These are phyloP conservation scores for Entoloma clypeatum DNA, from an alignment of 1,284 basidiomycete species.

Conservation along the genomic window DNA sequence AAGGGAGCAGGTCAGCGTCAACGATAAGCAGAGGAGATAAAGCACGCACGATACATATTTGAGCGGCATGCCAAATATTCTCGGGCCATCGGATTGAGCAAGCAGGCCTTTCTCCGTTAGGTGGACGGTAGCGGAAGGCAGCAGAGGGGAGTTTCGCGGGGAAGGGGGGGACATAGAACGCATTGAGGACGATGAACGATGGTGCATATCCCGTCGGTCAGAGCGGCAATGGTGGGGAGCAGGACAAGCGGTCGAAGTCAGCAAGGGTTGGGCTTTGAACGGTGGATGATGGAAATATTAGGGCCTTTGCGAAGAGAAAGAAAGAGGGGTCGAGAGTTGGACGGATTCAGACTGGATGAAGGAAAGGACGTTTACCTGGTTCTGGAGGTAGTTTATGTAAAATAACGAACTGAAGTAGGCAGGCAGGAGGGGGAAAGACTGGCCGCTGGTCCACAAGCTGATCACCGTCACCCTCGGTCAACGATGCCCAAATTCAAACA, in stretches of 20 bases:
- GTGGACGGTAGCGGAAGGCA: slow-evolving; percentile 33
- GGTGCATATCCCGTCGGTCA: slow-evolving; percentile 31
- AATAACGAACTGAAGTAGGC: slow-evolving; percentile 2
- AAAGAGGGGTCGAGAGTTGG: slow-evolving; percentile 2
- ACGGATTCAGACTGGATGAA: too few species aligned
- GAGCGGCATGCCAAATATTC: slow-evolving; percentile 49
- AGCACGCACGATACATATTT: slow-evolving; percentile 58
- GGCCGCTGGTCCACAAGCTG: too few species aligned
- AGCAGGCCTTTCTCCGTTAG: slow-evolving; percentile 28
- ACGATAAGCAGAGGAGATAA: slow-evolving; percentile 9
- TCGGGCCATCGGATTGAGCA: slow-evolving; percentile 30
- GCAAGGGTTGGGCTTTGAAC: slow-evolving; percentile 1
- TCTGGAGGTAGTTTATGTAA: slow-evolving; percentile 9
- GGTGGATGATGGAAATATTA: slow-evolving; percentile 9
- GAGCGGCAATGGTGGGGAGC: slow-evolving; percentile 13
- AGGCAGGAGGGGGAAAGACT: slow-evolving; percentile 5
- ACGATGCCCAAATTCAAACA: too few species aligned
- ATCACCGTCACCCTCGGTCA: too few species aligned
- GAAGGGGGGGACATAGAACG: slow-evolving; percentile 34
- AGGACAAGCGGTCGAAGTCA: slow-evolving; percentile 17
- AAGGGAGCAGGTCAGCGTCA: slow-evolving; percentile 7
- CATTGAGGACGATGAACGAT: slow-evolving; percentile 35
- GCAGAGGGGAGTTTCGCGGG: slow-evolving; percentile 37
- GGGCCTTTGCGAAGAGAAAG: slow-evolving; percentile 13
- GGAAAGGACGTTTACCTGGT: slow-evolving; percentile 11